phyloP scores from a whole-genome alignment of 257 asterid species.

The Leonotis leonurus region DNA sequence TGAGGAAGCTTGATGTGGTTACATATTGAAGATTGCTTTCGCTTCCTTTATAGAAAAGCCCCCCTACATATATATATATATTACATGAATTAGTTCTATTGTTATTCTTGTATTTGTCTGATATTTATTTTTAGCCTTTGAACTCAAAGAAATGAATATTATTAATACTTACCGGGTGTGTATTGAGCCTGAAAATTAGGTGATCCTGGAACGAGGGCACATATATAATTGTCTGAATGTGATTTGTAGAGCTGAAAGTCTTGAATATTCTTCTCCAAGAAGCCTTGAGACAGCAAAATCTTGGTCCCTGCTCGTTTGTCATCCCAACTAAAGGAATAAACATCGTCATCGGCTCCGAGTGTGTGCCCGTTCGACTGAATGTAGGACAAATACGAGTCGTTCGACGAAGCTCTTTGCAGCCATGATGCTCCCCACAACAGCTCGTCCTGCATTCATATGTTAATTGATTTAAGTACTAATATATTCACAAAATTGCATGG shows the following conservation, averaged over 20 bases:
- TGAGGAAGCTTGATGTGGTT: conserved; percentile 66
- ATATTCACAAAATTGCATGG: no score
- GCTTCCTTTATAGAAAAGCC: conserved; percentile 47
- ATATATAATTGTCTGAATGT: conserved; percentile 79
- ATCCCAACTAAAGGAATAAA: conserved; percentile 81
- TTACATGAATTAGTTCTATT: no score
- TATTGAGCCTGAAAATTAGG: conserved; percentile 79
- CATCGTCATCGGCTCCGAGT: conserved; percentile 69
- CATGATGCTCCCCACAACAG: conserved; percentile 92
- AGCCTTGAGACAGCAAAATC: conserved; percentile 63
- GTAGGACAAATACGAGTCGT: conserved; percentile 45
- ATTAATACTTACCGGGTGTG: conserved; percentile 78
- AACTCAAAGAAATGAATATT: no score
- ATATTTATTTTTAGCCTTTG: no score
- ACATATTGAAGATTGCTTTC: conserved; percentile 84
- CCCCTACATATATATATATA: conserved; percentile 34
- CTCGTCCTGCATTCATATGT: conserved; percentile 47
- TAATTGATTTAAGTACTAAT: no score
- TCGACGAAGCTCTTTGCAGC: conserved; percentile 64
- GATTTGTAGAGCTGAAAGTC: conserved; percentile 60
- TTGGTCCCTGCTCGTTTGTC: conserved; percentile 83
- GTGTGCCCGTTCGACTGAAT: conserved; percentile 67
- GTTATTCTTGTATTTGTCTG: no score
- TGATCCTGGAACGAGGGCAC: conserved; percentile 75
- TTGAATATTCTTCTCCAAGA: conserved; percentile 45